phyloP scores from a whole-genome alignment of 2,329 filamentous ascomycete species.

The Aspergillus sp. region DNA sequence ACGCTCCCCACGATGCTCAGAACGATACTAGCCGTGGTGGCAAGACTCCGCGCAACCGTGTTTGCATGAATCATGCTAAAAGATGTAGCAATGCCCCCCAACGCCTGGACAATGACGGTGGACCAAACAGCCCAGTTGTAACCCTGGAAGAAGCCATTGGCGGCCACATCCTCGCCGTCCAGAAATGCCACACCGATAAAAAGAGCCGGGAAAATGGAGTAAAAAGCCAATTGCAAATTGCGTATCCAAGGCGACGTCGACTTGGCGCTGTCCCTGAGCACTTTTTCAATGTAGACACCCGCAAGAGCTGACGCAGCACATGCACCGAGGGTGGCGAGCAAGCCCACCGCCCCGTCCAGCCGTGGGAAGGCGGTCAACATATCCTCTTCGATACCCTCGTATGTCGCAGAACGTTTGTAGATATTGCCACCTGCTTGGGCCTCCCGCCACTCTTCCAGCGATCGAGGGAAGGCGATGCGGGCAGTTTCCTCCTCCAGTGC shows the following conservation, averaged over 20 bases:
- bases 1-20: constrained; percentile 80
- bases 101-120: constrained; percentile 72
- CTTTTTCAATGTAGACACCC: constrained; percentile 65
- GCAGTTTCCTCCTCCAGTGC: constrained; percentile 55
- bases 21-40: constrained; percentile 84
- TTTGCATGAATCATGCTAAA: constrained; percentile 76
- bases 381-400: constrained; percentile 74
- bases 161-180: constrained; percentile 75
- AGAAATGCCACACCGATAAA: constrained; percentile 80
- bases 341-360: constrained; percentile 73
- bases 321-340: constrained; percentile 69
- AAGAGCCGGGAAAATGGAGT: constrained; percentile 82
- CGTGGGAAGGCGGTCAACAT: constrained; percentile 45
- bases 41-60: constrained; percentile 91
- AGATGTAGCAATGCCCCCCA: constrained; percentile 76
- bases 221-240: constrained; percentile 91
- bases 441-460: constrained; percentile 65
- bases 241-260: constrained; percentile 82
- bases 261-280: constrained; percentile 74
- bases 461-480: constrained; percentile 64
- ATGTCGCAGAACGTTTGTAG: constrained; percentile 71
- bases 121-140: constrained; percentile 91
- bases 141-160: constrained; percentile 85
- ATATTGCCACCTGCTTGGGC: constrained; percentile 47
- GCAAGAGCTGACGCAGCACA: constrained; percentile 77